Evolutionary conservation across 2,329 filamentous ascomycete genomes (phyloP), one percentile per base, ranked within the genome.

Genomic region (Akanthomyces uredinophilus): DNA sequence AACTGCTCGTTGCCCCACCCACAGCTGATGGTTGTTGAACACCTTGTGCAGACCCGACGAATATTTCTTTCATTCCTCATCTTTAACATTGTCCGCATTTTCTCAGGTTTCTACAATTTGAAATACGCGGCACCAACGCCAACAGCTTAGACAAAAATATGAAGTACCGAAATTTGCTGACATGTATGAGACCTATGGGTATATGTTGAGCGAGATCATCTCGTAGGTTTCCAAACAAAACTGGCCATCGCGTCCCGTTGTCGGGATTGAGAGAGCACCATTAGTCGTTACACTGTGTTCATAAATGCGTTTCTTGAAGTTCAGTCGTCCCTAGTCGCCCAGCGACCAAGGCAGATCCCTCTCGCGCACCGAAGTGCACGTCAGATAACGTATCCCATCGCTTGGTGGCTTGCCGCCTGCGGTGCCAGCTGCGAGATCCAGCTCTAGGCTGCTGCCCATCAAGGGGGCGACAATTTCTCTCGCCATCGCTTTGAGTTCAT

Each of bases 401-500:
- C 72, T 79, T 65, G 69, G 74, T 68, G 74, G 70, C 32, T 74
- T 73, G n/a, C 72, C 71, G 44, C 74, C 73, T 55, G 70, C 71
- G 29, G 66, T 37, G 46, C 80, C 78, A 4, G 74, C 74, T 49
- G 72, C 73, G 56, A 83, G 80, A 60, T 96, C 92, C 53, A 96
- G 81, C 74, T 96, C 91, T 14, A 97, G 81, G 58, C 87, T 90
- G 70, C 91, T 95, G 57, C 89, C 84, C 88, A 96, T 96, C 14
- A 97, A 78, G 4, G 93, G 93, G 63, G 88, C 87, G 8, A 97
- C 93, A 18, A 89, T 81, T 69, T 96, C 91, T 59, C 90, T 82
- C 7, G 93, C 94, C 70, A 94, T 83, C 61, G 84, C 83, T 77
- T 96, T 97, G 60, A 97, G 81, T 78, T 97, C 93, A 63, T 96